Evolutionary conservation across 306 rosid species (phyloP).

Genomic region (Quercus wislizeni): DNA sequence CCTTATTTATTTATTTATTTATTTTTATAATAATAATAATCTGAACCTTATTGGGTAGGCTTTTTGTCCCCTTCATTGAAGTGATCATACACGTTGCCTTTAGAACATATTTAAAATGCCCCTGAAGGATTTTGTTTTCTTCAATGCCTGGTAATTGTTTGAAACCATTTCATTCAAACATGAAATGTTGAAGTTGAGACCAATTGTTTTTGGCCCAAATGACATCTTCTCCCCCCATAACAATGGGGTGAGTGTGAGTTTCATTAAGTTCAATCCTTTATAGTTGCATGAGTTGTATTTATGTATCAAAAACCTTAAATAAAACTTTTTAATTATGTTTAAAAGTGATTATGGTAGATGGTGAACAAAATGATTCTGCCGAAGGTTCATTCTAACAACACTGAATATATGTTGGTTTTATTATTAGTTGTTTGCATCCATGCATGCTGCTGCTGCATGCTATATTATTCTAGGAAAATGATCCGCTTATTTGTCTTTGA

Average conservation of each 20-base stretch:
- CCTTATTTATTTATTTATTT: too few relatives aligned
- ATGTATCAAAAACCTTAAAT: too few relatives aligned
- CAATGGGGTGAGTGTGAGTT: not conserved
- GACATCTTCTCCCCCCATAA: not conserved
- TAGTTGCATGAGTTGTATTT: too few relatives aligned
- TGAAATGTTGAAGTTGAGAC: not conserved
- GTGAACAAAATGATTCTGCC: too few relatives aligned
- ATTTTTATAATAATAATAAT: too few relatives aligned
- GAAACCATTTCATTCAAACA: not conserved
- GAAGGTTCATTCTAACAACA: too few relatives aligned
- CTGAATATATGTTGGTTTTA: too few relatives aligned
- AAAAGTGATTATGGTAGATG: too few relatives aligned
- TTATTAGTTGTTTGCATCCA: not conserved
- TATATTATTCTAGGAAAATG: too few relatives aligned
- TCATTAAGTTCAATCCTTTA: too few relatives aligned
- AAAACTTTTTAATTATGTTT: too few relatives aligned
- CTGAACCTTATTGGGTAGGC: not conserved
- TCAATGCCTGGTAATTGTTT: not conserved
- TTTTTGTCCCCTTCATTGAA: not conserved
- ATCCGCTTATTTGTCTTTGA: too few relatives aligned
- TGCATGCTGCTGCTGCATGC: not conserved
- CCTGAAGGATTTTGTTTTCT: not conserved
- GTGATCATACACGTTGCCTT: not conserved
- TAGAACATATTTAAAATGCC: not conserved
- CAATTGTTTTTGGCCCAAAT: not conserved